Conservation (phyloP, 1,139 yeast genomes). For the Scheffersomyces stambukii region DNA sequence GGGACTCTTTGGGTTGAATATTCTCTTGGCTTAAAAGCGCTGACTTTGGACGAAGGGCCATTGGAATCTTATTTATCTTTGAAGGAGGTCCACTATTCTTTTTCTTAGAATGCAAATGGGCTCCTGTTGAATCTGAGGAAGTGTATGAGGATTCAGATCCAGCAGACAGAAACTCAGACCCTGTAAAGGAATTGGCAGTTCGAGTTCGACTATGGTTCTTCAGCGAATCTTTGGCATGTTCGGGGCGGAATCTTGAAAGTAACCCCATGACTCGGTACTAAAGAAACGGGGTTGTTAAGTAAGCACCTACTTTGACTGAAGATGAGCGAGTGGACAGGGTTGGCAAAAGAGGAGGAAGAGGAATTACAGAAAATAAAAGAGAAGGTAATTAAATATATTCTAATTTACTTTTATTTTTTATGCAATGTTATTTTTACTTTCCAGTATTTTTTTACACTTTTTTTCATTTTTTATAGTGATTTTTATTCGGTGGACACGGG, state of each 20-base stretch:
- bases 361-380: too few species aligned
- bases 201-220: constrained; percentile 8
- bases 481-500: too few species aligned
- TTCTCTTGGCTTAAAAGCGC: constrained; percentile 1
- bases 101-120: too few species aligned
- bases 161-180: constrained; percentile 30
- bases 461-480: too few species aligned
- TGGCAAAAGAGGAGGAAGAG: neutral
- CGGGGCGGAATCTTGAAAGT: constrained; percentile 17
- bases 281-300: too few species aligned
- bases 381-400: too few species aligned
- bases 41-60: constrained; percentile 9
- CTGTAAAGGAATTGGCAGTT: constrained; percentile 17
- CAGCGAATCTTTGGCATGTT: too few species aligned
- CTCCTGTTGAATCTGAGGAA: constrained; percentile 25
- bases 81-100: constrained; percentile 7
- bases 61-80: constrained; percentile 7
- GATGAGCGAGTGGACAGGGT: constrained; percentile 1
- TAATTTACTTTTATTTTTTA: too few species aligned
- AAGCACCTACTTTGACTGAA: too few species aligned
- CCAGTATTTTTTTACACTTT: too few species aligned
- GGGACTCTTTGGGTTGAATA: neutral
- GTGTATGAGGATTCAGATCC: constrained; percentile 33
- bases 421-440: too few species aligned
- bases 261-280: too few species aligned